Evolutionary conservation across 2,329 filamentous ascomycete species (phyloP).

Genomic region (Daldinia sp.): DNA sequence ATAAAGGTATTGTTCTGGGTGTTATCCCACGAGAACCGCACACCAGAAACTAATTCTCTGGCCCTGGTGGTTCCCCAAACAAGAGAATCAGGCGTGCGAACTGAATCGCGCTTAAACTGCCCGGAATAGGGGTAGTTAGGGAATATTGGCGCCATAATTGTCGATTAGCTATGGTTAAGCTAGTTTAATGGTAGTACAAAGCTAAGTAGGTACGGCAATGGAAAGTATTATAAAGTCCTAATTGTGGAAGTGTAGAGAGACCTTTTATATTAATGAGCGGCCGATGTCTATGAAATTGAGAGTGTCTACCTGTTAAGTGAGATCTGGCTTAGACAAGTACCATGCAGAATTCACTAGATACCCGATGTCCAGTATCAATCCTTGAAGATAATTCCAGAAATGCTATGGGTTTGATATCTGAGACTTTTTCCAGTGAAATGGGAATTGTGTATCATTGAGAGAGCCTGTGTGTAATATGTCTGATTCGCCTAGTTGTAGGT

Average conservation of each 20-base stretch:
- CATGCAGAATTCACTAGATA: background rate
- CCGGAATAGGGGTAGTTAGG: background rate
- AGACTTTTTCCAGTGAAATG: background rate
- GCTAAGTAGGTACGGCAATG: background rate
- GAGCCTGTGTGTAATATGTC: no score
- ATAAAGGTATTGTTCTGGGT: conserved; percentile 26
- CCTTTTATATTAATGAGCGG: background rate
- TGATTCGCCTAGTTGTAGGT: no score
- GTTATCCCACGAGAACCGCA: conserved; percentile 33
- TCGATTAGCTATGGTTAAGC: no score
- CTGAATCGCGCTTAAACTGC: background rate
- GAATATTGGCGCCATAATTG: conserved; percentile 18
- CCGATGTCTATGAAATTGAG: background rate
- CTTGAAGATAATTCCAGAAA: background rate
- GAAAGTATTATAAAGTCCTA: background rate
- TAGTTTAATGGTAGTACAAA: background rate
- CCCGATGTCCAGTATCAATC: background rate
- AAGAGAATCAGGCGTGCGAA: conserved; percentile 27
- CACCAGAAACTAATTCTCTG: conserved; percentile 14
- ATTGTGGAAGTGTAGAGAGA: background rate
- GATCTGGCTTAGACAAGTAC: no score
- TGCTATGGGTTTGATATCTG: background rate
- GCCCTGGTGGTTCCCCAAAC: conserved; percentile 33
- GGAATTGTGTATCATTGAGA: no score
- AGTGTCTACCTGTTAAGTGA: background rate